Base-by-base conservation (phyloP, 2,329 filamentous ascomycete genomes). In the Drechmeria coniospora region DNA sequence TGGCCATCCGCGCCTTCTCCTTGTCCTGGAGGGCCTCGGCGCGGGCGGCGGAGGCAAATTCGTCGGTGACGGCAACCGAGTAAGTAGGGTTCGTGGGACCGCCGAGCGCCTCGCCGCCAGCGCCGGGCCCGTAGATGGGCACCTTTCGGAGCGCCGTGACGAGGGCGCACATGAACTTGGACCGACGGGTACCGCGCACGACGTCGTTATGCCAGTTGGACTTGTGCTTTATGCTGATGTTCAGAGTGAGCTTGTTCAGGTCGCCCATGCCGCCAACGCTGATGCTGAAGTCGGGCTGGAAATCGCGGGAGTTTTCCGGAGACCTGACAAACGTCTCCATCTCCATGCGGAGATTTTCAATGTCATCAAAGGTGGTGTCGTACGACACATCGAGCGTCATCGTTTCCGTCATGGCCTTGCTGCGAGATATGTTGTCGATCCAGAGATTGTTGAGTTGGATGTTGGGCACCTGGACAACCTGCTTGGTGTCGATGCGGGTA, bases 121-220 rank as follows among this genome's bases (percentile, higher is more conserved):
- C 84, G 22, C 78, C 84, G 31, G 87, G 87, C 13, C 62, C 74
- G 41, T 82, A 68, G 45, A 98, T 87, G 8, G 86, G 87, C 12
- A 98, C 67, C 56, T 78, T 84, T 54, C 83, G 80, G 32, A 94
- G 59, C 4, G 87, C 84, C 7, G 84, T 55, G 4, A 90, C 76
- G 32, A 98, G 62, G 1, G 90, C 90, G 47, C 86, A 93, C 74
- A 95, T 92, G 58, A 98, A 95, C 55, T 93, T 95, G 50, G 80
- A 92, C 34, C 87, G 75, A 28, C 86, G 74, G 6, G 78, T 68
- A 12, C 77, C 76, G 22, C 86, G 79, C 22, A 94, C 67, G 2
- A 70, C 65, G 40, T 93, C 87, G 53, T 94, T 84, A 40, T 82
- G 73, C 80, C 81, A 87, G 56, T 87, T 90, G 32, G 77, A 82